Percentiles rank a stretch among this genome's conserved stretches.
Conservation (phyloP, 306 rosid species). For the Cicer chorassanicum region DNA sequence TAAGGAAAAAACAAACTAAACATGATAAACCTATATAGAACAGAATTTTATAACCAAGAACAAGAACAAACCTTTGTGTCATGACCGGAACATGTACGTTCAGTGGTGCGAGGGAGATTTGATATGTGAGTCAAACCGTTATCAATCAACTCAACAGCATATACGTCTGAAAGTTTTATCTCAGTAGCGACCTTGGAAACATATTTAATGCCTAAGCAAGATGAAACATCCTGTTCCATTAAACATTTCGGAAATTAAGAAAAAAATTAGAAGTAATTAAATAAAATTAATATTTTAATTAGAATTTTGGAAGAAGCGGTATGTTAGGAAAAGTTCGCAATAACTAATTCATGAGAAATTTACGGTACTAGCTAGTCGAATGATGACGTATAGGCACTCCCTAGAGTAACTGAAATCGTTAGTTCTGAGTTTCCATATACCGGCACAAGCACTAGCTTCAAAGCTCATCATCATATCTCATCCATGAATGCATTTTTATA, state of each 20-base stretch:
- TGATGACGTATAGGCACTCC: neutral
- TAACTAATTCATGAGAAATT: neutral
- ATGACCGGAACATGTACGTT: constrained; percentile 50
- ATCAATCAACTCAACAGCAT: constrained; percentile 64
- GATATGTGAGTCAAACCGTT: constrained; percentile 57
- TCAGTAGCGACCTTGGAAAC: constrained; percentile 53
- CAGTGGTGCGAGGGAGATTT: constrained; percentile 51
- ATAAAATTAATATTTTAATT: constrained; percentile 3
- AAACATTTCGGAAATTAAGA: constrained; percentile 39
- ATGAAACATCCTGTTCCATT: constrained; percentile 66
- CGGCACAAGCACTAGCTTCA: neutral
- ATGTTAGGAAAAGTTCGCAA: neutral
- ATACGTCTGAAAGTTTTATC: constrained; percentile 71
- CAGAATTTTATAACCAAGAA: constrained; percentile 30
- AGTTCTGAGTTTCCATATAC: constrained; percentile 4
- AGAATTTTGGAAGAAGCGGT: neutral
- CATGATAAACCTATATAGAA: constrained; percentile 28
- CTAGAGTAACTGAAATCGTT: neutral
- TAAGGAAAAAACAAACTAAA: constrained; percentile 40
- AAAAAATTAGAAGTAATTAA: neutral
- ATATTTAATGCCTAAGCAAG: constrained; percentile 68
- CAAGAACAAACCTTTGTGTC: constrained; percentile 64
- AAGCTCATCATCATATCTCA: neutral
- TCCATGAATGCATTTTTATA: constrained; percentile 9
- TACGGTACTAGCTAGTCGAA: neutral